Evolutionary conservation across 371 early-diverging fungal species (phyloP).

Genomic region (Synchytrium microbalum): DNA sequence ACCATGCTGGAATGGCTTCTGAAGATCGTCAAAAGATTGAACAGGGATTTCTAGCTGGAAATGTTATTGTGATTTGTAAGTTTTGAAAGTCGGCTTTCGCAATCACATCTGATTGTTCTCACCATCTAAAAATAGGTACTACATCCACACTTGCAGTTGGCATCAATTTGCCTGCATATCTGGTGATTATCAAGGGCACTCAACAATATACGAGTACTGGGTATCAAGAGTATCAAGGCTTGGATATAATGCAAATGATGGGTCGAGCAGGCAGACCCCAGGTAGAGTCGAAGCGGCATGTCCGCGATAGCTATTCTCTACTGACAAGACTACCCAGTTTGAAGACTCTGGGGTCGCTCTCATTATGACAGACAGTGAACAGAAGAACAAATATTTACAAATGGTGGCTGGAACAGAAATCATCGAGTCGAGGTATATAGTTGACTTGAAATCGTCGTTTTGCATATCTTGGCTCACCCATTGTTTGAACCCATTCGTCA

Average conservation of each 20-base stretch:
- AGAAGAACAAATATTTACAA: slow-evolving; percentile 45
- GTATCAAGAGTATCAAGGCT: slow-evolving; percentile 54
- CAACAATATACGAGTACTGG: slow-evolving; percentile 53
- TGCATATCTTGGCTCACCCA: not conserved
- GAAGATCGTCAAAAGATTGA: slow-evolving; percentile 62
- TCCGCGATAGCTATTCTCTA: not conserved
- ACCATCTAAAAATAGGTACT: slow-evolving; percentile 36
- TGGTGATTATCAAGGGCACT: slow-evolving; percentile 77
- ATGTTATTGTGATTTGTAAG: slow-evolving; percentile 61
- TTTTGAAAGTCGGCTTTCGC: slow-evolving; percentile 32
- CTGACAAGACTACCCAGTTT: slow-evolving; percentile 30
- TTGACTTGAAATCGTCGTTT: not conserved
- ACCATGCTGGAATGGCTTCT: slow-evolving; percentile 50
- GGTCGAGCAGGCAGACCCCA: slow-evolving; percentile 90
- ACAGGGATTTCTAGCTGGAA: slow-evolving; percentile 46
- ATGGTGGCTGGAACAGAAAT: slow-evolving; percentile 47
- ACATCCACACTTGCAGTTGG: slow-evolving; percentile 91
- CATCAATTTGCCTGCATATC: slow-evolving; percentile 86
- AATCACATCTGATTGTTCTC: slow-evolving; percentile 52
- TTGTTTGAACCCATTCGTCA: slow-evolving; percentile 14
- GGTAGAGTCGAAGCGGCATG: slow-evolving; percentile 11
- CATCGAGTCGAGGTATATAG: slow-evolving; percentile 56
- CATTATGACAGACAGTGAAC: slow-evolving; percentile 59
- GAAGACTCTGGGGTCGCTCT: slow-evolving; percentile 68
- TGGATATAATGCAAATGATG: slow-evolving; percentile 81